Evolutionary conservation across 441 rosid species (phyloP), one percentile per base, ranked within the genome.

Genomic region (Pelargonium australe): DNA sequence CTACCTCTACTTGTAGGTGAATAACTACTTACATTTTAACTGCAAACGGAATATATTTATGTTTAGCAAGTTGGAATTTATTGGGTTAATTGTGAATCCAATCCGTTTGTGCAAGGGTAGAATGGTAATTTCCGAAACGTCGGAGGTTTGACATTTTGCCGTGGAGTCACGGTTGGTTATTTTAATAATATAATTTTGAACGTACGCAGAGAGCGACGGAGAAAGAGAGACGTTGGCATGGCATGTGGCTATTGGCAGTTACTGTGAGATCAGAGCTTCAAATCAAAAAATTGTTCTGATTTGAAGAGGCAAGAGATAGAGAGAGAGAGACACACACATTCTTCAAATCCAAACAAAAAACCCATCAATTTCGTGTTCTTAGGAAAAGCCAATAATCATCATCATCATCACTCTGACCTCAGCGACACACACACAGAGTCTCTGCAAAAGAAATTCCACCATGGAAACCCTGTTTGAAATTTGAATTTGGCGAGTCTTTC

Each of bases 171-270:
- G 12, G 49, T 7, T 44, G 12, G 11, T 19, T 53, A 14, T 53
- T 53, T 14, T 53, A 53, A 53, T 53, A 53, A 0, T 53, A 14
- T 7, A 13, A 16, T 53, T 53, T 53, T 53, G 60, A 53, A n/a
- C 60, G 60, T 53, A 53, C 60, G 60, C 5, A 53, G 60, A 53
- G 60, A 53, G 20, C 16, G 60, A 53, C 20, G 60, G 55, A 47
- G 55, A 47, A 10, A 47, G 55, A 47, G 60, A 53, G 60, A 53
- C 60, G 60, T 53, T 53, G 60, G 60, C 20, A n/a, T 7, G 7
- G 60, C 7, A 5, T 51, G 31, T 25, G 31, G 31, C 31, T 25
- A 25, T 25, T 25, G 31, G 31, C 31, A 13, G 13, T 51, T 11
- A 47, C 57, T n/a, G 17, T 51, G 17, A 51, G 17, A 16, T 2